Evolutionary conservation across 2,329 filamentous ascomycete genomes (phyloP), one percentile per base, ranked within the genome.

Genomic region (Setomelanomma holmii): DNA sequence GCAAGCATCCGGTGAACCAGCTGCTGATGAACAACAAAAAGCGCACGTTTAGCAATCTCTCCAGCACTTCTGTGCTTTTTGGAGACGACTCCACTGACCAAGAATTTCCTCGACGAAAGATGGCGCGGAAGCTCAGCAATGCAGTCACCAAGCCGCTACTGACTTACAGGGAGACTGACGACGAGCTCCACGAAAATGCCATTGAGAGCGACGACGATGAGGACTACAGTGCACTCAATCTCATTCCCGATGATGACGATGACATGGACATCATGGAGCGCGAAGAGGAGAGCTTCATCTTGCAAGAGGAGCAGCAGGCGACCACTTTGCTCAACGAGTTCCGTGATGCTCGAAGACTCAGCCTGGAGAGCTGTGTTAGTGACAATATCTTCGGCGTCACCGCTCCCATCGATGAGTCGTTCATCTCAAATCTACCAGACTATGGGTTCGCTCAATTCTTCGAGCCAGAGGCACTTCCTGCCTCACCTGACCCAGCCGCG

Each of bases 181-280:
- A 65, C 27, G 51, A 55, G 7, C 38, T 50, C 12, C 54, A 58
- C 56, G 73, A 75, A 40, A 71, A 74, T 59, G 71, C 69, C 39
- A 73, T 75, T 44, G 71, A 72, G 44, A 71, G 64, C 49, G 71
- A 75, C 44, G 73, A 75, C 56, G 74, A 75, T 56, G 74, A 76
- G 56, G 85, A 88, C 53, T 89, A 91, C 66, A 85, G 83, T 46
- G 88, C 86, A 33, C 88, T 96, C 53, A 89, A 93, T 69, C 85
- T 91, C 44, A 88, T 96, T 55, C 90, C 85, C 61, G 90, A 93
- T 64, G 88, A 86, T 10, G 90, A 93, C 56, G 88, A 91, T 58
- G 90, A 93, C 72, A 88, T 93, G 73, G 85, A 89, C 60, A 85
- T 90, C 80, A 85, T 93, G 49, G 84, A 89, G 68, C 85, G 87